Percentiles rank a stretch among this genome's conserved stretches.
Evolutionary conservation across 2,329 filamentous ascomycete species (phyloP).

Genomic region (Fusarium vanettenii): DNA sequence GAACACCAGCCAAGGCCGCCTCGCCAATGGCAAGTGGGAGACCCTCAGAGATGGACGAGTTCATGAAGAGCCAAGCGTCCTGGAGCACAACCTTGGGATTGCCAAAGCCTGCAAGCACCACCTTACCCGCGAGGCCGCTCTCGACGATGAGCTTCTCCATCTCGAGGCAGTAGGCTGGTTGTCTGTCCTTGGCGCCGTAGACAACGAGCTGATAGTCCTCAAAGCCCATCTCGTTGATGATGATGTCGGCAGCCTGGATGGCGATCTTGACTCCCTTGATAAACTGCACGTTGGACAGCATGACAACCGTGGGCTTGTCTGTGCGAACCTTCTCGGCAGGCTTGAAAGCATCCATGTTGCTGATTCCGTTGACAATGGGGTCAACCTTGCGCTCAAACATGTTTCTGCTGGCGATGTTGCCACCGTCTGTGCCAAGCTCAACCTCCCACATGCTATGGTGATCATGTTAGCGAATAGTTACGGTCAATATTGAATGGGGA

Average conservation of each 20-base stretch:
- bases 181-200: conserved; percentile 34
- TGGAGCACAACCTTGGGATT: conserved; percentile 31
- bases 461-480: not conserved
- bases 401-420: conserved; percentile 22
- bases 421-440: conserved; percentile 32
- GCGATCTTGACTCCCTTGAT: conserved; percentile 37
- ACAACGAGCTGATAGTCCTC: conserved; percentile 31
- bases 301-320: conserved; percentile 30
- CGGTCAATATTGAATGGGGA: not conserved
- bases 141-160: conserved; percentile 36
- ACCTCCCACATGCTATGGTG: conserved; percentile 30
- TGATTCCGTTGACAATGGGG: conserved; percentile 36
- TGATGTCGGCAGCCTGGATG: conserved; percentile 33
- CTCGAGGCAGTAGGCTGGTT: conserved; percentile 30
- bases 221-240: conserved; percentile 31
- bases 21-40: conserved; percentile 34
- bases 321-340: conserved; percentile 34
- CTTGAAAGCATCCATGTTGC: conserved; percentile 31
- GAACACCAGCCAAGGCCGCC: conserved; percentile 30
- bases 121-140: conserved; percentile 14
- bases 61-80: conserved; percentile 38
- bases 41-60: conserved; percentile 35
- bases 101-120: conserved; percentile 31
- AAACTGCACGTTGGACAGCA: conserved; percentile 36
- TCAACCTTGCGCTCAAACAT: conserved; percentile 32